A percentile compares a stretch with the other conserved stretches of the same genome.
Evolutionary conservation across 2,329 filamentous ascomycete species (phyloP).

Genomic region (Clonostachys rhizophaga): DNA sequence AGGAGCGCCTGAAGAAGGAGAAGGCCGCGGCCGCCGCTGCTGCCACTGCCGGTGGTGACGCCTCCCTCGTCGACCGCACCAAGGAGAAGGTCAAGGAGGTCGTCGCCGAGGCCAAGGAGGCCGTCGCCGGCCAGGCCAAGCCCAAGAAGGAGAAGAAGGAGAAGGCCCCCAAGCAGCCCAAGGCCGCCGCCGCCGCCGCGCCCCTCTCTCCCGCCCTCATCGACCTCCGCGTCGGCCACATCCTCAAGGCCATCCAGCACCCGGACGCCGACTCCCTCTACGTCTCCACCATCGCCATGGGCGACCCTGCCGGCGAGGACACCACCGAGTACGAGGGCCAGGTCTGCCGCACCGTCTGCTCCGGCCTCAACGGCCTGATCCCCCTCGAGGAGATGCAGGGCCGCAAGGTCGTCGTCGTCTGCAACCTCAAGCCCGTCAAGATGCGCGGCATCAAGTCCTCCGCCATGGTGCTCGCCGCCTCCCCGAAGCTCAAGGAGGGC

Average conservation of each 20-base stretch:
- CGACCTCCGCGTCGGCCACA: slow-evolving; percentile 94
- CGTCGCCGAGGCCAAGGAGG: slow-evolving; percentile 41
- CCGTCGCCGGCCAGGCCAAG: slow-evolving; percentile 23
- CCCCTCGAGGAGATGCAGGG: slow-evolving; percentile 95
- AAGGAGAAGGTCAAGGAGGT: slow-evolving; percentile 55
- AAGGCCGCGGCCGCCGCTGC: slow-evolving; percentile 67
- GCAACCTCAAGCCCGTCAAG: slow-evolving; percentile 98
- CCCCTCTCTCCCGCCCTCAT: slow-evolving; percentile 82
- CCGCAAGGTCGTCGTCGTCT: slow-evolving; percentile 91
- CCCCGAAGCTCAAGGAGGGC: slow-evolving; percentile 75
- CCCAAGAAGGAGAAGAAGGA: slow-evolving; percentile 87
- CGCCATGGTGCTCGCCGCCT: slow-evolving; percentile 94
- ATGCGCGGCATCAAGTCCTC: slow-evolving; percentile 82
- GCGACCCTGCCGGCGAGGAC: slow-evolving; percentile 83
- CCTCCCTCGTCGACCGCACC: slow-evolving; percentile 52
- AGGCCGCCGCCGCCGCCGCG: slow-evolving; percentile 63
- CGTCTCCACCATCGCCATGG: slow-evolving; percentile 93
- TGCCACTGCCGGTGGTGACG: slow-evolving; percentile 41
- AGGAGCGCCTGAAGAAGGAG: slow-evolving; percentile 95
- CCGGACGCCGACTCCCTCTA: slow-evolving; percentile 95
- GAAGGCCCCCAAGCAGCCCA: slow-evolving; percentile 74
- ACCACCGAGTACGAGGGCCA: slow-evolving; percentile 89
- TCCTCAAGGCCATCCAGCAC: slow-evolving; percentile 92
- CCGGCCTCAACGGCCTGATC: slow-evolving; percentile 87
- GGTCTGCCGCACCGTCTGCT: slow-evolving; percentile 92